These are phyloP conservation scores for Cystobasidium ongulense DNA, from an alignment of 768 basidiomycete species.

Conservation along the genomic window DNA sequence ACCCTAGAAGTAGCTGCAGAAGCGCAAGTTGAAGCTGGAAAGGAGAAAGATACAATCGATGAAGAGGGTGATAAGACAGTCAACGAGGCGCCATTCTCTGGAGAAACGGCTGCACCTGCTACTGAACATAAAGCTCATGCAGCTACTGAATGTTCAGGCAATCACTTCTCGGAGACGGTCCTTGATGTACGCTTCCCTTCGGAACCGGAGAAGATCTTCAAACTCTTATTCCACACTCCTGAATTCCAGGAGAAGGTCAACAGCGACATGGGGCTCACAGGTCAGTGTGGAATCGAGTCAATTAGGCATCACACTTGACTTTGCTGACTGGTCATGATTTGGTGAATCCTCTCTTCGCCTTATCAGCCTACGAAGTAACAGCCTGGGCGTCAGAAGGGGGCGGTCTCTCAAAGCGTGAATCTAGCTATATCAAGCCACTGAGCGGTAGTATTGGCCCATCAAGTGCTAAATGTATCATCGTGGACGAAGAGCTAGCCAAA, in stretches of 20 bases:
- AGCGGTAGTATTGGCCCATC: constrained; percentile 21
- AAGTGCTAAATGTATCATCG: constrained; percentile 23
- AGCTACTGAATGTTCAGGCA: constrained; percentile 17
- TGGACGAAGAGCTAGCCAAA: constrained; percentile 11
- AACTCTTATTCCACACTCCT: constrained; percentile 25
- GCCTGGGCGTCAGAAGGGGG: background rate
- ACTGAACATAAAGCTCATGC: constrained; percentile 14
- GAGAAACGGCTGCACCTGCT: background rate
- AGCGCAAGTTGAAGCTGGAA: background rate
- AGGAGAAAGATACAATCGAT: background rate
- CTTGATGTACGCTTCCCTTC: constrained; percentile 31
- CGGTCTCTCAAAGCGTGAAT: background rate
- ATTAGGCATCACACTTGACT: background rate
- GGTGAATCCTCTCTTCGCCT: background rate
- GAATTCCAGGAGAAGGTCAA: constrained; percentile 24
- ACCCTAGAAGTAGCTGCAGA: background rate
- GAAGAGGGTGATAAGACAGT: background rate
- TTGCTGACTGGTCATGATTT: background rate
- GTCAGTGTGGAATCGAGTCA: background rate
- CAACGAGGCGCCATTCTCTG: background rate
- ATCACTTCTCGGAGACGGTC: constrained; percentile 23
- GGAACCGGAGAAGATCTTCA: constrained; percentile 31
- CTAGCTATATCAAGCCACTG: constrained; percentile 23
- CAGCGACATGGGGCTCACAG: constrained; percentile 24
- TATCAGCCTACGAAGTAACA: background rate